Evolutionary conservation across 192 early-diverging fungal genomes (phyloP), one percentile per base, ranked within the genome.

Genomic region (Gryganskiella cystojenkinii): DNA sequence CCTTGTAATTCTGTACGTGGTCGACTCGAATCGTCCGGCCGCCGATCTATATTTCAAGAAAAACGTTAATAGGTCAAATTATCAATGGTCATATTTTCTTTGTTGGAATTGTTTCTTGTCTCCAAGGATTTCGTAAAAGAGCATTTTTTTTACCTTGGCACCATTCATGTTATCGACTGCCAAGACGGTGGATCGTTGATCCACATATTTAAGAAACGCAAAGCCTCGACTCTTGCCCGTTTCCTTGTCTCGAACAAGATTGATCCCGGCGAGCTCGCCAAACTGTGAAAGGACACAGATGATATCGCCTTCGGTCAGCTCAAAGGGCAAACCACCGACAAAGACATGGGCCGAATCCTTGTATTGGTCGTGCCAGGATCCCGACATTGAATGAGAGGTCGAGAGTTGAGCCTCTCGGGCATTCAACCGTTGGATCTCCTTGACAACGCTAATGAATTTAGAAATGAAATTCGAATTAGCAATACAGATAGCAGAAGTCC

Each of bases 111-210:
- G 37, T 34, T 22, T 30, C 15, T 11, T 51, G 19, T 34, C 30
- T 57, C 31, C 3, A 14, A 28, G 15, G 17, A 22, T 14, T 4
- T 50, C 44, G 33, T 11, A 25, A 46, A 34, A 10, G 2, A 30
- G 3, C 45, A 56, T 56, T 15, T 60, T 61, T 35, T 19, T 71
- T 80, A 88, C 85, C 74, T 89, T 84, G 45, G 80, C 80, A 8
- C 95, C 95, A 75, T 96, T 96, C 35, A 99, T 86, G 80, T 99
- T 99, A 82, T 99, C 97, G 6, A 99, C 97, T 0, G 95, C 94
- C 37, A 99, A 83, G 1, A 95, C 80, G 4, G 96, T 98, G 56
- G 90, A 92, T 55, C 93, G 78, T 72, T 98, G 95, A 85, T 98
- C 95, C 67, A 96, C 92, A 81, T 96, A 98, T 67, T 94, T 92